These are phyloP conservation scores for Tricholoma hemisulphureum DNA, from an alignment of 768 basidiomycete genomes.

Conservation along the genomic window DNA sequence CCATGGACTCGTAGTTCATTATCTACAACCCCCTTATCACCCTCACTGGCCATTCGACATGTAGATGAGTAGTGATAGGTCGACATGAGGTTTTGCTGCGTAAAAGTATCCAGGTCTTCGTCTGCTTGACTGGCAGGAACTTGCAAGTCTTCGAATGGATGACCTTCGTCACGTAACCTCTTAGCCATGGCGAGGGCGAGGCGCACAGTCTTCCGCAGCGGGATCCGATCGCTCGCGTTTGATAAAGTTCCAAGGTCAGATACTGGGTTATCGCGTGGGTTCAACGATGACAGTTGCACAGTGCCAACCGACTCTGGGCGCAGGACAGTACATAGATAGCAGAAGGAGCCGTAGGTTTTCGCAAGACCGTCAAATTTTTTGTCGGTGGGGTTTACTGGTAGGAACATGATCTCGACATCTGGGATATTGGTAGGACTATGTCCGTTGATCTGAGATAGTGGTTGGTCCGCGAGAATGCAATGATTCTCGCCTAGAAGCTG, in stretches of 20 bases:
- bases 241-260: slow-evolving; percentile 31
- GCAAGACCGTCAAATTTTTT: slow-evolving; percentile 12
- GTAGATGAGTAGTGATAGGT: slow-evolving; percentile 37
- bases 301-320: slow-evolving; percentile 21
- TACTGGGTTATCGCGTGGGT: slow-evolving; percentile 27
- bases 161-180: slow-evolving; percentile 20
- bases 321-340: slow-evolving; percentile 16
- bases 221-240: slow-evolving; percentile 20
- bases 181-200: slow-evolving; percentile 19
- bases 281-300: slow-evolving; percentile 24
- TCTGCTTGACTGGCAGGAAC: slow-evolving; percentile 28
- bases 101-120: slow-evolving; percentile 30
- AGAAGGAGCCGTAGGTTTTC: slow-evolving; percentile 22
- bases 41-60: slow-evolving; percentile 35
- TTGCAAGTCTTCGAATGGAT: slow-evolving; percentile 24
- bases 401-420: slow-evolving; percentile 39
- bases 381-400: slow-evolving; percentile 12
- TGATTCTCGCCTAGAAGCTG: slow-evolving; percentile 20
- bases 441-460: slow-evolving; percentile 15
- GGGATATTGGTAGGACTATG: slow-evolving; percentile 27
- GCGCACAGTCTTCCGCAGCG: slow-evolving; percentile 26
- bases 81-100: slow-evolving; percentile 19
- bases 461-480: slow-evolving; percentile 2
- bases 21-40: slow-evolving; percentile 24
- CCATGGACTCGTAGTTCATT: slow-evolving; percentile 22